Base-by-base conservation (phyloP, 2,329 filamentous ascomycete genomes). In the Colletotrichum theobromicola region DNA sequence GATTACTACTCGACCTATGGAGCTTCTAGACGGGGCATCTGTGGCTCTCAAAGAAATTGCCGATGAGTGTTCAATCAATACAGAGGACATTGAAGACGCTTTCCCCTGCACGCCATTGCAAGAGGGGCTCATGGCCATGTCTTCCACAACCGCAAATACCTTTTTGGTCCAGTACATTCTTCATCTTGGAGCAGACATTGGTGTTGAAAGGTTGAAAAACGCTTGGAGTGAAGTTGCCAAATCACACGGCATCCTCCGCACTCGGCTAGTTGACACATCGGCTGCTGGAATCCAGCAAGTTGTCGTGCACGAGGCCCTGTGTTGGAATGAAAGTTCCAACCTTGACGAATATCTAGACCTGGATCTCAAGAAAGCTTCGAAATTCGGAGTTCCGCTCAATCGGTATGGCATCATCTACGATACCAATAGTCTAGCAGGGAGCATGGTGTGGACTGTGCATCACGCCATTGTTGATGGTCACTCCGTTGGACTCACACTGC, bases 221-320 rank as follows among this genome's bases (percentile, higher is more conserved):
- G 72, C 72, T 8, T 74, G 72, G 72, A 69, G 72, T 18, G 34
- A 64, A 7, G 75, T 75, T 9, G 71, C 78, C 3, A 26, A 70
- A 15, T 30, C 55, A 5, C 75, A 75, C 13, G 63, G 74, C 4
- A 78, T 76, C 26, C 30, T 80, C 4, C 77, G 79, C n/a, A 79
- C 78, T 24, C 75, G 79, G 12, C 64, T 80, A 18, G 50, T 79
- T 16, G 62, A 67, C 16, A 72, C 62, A 7, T 37, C 70, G 7
- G 30, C 37, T 24, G 37, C 21, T 21, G 72, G 72, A 13, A 72
- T 74, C 13, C 74, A 97, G 93, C 18, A 97, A 87, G 42, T 93
- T 18, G 57, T 76, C 26, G 18, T 74, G 8, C 60, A 24, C 28
- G 66, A 72, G 62, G 28, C 21, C 6, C 8, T 74, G 35, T 18